Evolutionary conservation across 163 green algal species (phyloP).

Genomic region (Trebouxiophyceae sp.): DNA sequence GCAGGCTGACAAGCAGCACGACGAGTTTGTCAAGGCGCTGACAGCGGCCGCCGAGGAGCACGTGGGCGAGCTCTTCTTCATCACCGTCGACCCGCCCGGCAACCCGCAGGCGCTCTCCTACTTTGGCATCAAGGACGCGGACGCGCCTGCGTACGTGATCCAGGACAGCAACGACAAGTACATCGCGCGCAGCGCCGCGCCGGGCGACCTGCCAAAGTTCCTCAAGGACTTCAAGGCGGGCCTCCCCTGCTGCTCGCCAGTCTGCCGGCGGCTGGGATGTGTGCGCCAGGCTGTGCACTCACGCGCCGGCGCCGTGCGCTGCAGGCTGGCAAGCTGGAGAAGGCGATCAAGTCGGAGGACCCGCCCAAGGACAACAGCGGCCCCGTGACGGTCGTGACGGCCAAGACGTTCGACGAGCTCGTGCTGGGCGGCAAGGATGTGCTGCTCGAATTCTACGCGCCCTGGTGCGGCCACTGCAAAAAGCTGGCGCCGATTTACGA

Average conservation of each 20-base stretch:
- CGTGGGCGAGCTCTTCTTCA: background rate
- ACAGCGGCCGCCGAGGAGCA: constrained; percentile 2
- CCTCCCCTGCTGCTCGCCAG: background rate
- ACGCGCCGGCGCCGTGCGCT: background rate
- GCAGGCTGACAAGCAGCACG: constrained; percentile 20
- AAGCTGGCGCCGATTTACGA: constrained; percentile 30
- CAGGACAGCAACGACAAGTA: constrained; percentile 35
- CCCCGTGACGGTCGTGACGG: constrained; percentile 51
- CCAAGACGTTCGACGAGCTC: constrained; percentile 49
- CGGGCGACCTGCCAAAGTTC: constrained; percentile 24
- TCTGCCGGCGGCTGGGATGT: background rate
- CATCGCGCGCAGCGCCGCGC: constrained; percentile 18
- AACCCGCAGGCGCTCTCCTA: constrained; percentile 20
- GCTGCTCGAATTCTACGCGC: constrained; percentile 54
- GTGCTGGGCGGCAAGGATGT: constrained; percentile 49
- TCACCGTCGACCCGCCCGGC: constrained; percentile 13
- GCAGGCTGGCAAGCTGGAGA: constrained; percentile 39
- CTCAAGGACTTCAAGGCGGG: constrained; percentile 30
- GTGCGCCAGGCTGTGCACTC: background rate
- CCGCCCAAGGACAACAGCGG: constrained; percentile 35
- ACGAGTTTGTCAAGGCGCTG: constrained; percentile 20
- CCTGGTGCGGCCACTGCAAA: constrained; percentile 43
- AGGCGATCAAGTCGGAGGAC: constrained; percentile 40
- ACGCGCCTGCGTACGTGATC: constrained; percentile 21
- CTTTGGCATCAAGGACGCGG: constrained; percentile 30